These are phyloP conservation scores for Globisporangium acanthophoron DNA, from an alignment of 352 stramenopile species.

Conservation along the genomic window DNA sequence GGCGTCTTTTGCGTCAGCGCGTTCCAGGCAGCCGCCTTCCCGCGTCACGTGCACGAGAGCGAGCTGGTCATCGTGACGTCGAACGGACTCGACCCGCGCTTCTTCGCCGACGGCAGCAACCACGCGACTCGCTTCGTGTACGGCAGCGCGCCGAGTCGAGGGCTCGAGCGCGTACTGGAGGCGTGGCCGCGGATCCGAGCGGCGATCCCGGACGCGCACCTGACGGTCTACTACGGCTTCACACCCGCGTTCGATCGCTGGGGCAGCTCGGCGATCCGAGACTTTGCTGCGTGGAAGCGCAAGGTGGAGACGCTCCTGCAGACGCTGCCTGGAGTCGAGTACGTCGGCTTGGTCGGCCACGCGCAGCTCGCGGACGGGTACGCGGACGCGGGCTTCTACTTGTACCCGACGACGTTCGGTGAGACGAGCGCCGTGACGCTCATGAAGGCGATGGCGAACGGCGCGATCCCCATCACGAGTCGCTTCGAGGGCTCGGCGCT, in stretches of 20 bases:
- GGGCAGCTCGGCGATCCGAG: conserved; percentile 26
- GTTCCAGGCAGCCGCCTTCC: conserved; percentile 69
- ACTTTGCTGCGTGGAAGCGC: conserved; percentile 60
- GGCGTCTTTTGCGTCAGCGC: conserved; percentile 78
- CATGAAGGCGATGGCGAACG: conserved; percentile 90
- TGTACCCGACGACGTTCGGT: conserved; percentile 87
- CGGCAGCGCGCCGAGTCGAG: conserved; percentile 76
- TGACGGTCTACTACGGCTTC: conserved; percentile 90
- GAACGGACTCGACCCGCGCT: conserved; percentile 71
- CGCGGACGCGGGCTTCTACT: conserved; percentile 75
- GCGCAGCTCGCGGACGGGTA: conserved; percentile 59
- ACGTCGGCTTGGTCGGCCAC: conserved; percentile 82
- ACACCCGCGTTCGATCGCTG: conserved; percentile 68
- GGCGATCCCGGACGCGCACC: conserved; percentile 40
- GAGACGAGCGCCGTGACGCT: conserved; percentile 91
- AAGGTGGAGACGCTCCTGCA: conserved; percentile 30
- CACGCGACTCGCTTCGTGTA: conserved; percentile 75
- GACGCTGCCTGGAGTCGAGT: conserved; percentile 46
- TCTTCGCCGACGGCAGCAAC: conserved; percentile 63
- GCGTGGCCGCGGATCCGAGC: conserved; percentile 70
- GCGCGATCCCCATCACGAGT: conserved; percentile 88
- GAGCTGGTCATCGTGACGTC: conserved; percentile 36
- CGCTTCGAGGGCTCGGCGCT: conserved; percentile 57
- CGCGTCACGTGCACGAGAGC: conserved; percentile 30
- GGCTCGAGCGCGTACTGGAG: conserved; percentile 56